Percentiles rank a stretch among this genome's conserved stretches.
phyloP scores from a whole-genome alignment of 129 eudicot species.

The Dittrichia graveolens region DNA sequence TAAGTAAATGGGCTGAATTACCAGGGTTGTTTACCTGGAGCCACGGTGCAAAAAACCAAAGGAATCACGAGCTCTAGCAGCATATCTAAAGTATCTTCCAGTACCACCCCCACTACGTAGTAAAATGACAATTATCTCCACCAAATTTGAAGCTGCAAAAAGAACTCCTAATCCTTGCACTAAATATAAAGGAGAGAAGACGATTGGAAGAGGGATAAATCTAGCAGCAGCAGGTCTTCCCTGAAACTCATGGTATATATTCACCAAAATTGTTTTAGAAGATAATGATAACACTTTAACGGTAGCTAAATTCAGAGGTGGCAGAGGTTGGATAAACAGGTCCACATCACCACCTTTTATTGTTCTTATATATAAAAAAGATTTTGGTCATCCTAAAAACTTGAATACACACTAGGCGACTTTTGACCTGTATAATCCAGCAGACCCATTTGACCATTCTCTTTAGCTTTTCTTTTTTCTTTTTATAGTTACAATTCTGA shows the following conservation, averaged over 20 bases:
- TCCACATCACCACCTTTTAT: background rate
- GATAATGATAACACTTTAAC: slow-evolving; percentile 12
- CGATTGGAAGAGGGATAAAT: slow-evolving; percentile 55
- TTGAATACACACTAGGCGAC: background rate
- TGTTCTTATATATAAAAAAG: background rate
- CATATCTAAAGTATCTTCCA: slow-evolving; percentile 56
- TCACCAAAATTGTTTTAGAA: slow-evolving; percentile 15
- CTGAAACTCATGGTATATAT: slow-evolving; percentile 42
- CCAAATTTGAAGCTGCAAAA: slow-evolving; percentile 56
- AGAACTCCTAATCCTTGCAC: slow-evolving; percentile 75
- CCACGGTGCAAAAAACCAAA: slow-evolving; percentile 74
- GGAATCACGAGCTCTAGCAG: slow-evolving; percentile 62
- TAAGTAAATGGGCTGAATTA: background rate
- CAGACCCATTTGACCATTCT: background rate
- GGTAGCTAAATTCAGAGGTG: background rate
- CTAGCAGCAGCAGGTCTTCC: slow-evolving; percentile 72
- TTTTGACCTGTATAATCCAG: background rate
- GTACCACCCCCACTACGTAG: slow-evolving; percentile 50
- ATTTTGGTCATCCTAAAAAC: background rate
- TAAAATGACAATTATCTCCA: slow-evolving; percentile 58
- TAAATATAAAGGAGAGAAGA: slow-evolving; percentile 70
- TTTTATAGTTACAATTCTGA: background rate
- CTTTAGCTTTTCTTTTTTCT: background rate
- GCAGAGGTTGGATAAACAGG: background rate
- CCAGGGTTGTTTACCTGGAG: slow-evolving; percentile 50